Base-by-base conservation (phyloP, 163 green algal genomes). In the Trebouxia gelatinosa region DNA sequence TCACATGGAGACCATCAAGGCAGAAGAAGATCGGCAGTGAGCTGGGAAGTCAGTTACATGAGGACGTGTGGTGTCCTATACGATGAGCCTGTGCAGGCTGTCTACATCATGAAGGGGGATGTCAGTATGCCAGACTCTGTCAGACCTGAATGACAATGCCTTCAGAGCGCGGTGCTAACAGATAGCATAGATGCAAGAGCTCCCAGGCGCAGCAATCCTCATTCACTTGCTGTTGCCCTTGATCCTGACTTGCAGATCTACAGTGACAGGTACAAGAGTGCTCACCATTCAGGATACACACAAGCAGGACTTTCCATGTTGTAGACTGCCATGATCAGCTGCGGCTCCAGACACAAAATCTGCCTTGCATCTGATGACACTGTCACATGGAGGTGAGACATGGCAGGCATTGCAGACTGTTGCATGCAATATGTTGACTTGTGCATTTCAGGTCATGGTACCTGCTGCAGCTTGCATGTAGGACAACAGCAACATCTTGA, bases 151-250 rank as follows among this genome's bases (percentile, higher is more conserved):
- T 72, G 21, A 72, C 35, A 51, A 19, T 34, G 5, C 64, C 64
- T 28, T 72, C 64, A 11, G 34, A 19, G 3, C 64, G 64, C 19
- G 37, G 35, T 2, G 37, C 23, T 6, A 72, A n/a, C 19, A 72
- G 23, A 37, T 72, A 72, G 64, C 50, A 72, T 4, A 72, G 64
- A 35, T 72, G 64, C 64, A 72, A 29, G 21, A 72, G 64, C 64
- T 72, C 35, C 64, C 64, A 72, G 21, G 64, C 64, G 50, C 64
- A 72, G 64, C 64, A 72, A 29, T 72, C 64, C 21, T 72, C 64
- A 7, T 16, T 34, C 2, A 72, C 64, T 32, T 26, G 2, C 21
- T 50, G 64, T 31, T 54, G 64, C 21, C 64, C 64, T 35, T 50
- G 64, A 5, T 72, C 64, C 34, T 29, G 34, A 28, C 5, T 37